A percentile compares a stretch with the other conserved stretches of the same genome.
Evolutionary conservation across 306 rosid species (phyloP).

Genomic region (Quercus agrifolia): DNA sequence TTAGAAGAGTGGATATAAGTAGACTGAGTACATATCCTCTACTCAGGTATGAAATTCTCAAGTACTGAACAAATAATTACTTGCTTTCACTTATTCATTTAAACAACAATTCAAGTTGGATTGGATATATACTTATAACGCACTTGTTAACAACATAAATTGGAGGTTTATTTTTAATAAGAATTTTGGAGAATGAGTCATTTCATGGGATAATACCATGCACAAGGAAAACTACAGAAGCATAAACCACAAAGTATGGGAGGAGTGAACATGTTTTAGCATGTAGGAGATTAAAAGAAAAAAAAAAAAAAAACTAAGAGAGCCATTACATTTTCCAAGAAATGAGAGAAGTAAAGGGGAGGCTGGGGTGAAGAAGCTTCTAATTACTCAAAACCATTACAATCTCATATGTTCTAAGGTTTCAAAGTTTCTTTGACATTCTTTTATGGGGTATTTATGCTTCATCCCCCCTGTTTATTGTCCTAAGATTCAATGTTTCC

Average conservation of each 20-base stretch:
- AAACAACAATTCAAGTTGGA: background rate
- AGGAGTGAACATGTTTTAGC: background rate
- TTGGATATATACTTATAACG: background rate
- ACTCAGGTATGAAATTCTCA: constrained; percentile 12
- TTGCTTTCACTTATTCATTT: background rate
- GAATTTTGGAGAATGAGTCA: background rate
- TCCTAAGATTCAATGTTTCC: background rate
- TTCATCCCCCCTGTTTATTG: background rate
- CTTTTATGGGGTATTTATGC: background rate
- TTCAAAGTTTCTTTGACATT: background rate
- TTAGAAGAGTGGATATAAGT: background rate
- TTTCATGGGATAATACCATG: background rate
- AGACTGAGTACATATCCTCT: background rate
- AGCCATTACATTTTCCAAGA: too few species aligned
- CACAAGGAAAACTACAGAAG: background rate
- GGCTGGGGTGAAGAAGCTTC: too few species aligned
- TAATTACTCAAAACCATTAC: background rate
- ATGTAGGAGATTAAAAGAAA: too few species aligned
- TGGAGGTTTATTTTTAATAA: background rate
- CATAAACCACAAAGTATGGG: background rate
- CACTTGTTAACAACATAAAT: background rate
- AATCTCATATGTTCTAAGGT: background rate
- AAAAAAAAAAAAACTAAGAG: too few species aligned
- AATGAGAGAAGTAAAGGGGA: too few species aligned
- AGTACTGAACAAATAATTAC: background rate